A percentile compares a stretch with the other conserved stretches of the same genome.
phyloP scores from a whole-genome alignment of 371 early-diverging fungal species.

The Mucor irregularis region DNA sequence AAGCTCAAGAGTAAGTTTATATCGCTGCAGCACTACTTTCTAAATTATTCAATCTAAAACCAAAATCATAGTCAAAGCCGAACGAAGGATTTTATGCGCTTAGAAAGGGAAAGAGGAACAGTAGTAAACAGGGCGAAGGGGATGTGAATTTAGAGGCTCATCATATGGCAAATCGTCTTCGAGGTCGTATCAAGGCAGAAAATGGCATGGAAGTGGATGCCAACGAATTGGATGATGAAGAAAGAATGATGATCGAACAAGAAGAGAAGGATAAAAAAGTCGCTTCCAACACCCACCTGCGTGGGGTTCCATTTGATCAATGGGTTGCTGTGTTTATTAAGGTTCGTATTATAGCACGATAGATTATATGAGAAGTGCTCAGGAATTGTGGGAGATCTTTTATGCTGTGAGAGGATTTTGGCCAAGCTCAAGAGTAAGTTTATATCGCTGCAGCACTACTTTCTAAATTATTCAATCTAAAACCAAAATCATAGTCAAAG shows the following conservation, averaged over 20 bases:
- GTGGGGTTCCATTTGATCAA: conserved; percentile 58
- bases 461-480: background rate
- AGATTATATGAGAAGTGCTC: conserved; percentile 54
- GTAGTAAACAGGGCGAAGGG: background rate
- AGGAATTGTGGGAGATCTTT: conserved; percentile 53
- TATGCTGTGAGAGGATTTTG: conserved; percentile 57
- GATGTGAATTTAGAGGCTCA: conserved; percentile 24
- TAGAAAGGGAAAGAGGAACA: conserved; percentile 10
- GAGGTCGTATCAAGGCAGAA: background rate
- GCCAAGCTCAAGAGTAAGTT: conserved; percentile 44
- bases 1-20: conserved; percentile 32
- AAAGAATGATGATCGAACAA: conserved; percentile 22
- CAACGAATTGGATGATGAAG: conserved; percentile 33
- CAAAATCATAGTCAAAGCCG: conserved; percentile 13
- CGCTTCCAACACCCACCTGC: conserved; percentile 35
- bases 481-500: conserved; percentile 12
- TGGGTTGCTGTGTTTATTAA: conserved; percentile 70
- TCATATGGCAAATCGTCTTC: conserved; percentile 34
- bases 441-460: background rate
- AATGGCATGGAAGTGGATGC: conserved; percentile 7
- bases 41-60: background rate
- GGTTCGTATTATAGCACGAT: conserved; percentile 31
- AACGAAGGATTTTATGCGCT: conserved; percentile 37
- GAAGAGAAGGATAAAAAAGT: conserved; percentile 25
- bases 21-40: background rate